Evolutionary conservation across 306 rosid genomes (phyloP).

Genomic region (Macrotyloma uniflorum): DNA sequence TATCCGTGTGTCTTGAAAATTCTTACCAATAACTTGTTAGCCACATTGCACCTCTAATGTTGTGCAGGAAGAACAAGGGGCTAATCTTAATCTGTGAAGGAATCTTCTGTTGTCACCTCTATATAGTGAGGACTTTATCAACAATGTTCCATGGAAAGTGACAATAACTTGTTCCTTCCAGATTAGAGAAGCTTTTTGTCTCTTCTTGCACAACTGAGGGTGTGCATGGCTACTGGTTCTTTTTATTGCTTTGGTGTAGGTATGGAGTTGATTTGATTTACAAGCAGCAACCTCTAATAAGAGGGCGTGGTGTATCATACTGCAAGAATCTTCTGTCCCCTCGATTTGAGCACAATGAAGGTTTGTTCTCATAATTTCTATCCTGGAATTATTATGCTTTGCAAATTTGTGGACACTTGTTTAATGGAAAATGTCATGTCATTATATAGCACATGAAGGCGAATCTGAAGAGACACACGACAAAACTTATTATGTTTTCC

Average conservation of each 20-base stretch:
- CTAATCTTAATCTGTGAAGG: slow-evolving; percentile 69
- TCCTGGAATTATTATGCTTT: slow-evolving; percentile 12
- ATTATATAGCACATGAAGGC: slow-evolving; percentile 60
- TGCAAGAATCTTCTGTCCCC: slow-evolving; percentile 98
- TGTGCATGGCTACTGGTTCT: slow-evolving; percentile 68
- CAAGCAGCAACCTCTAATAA: slow-evolving; percentile 89
- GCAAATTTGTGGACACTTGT: slow-evolving; percentile 18
- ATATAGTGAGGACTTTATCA: slow-evolving; percentile 42
- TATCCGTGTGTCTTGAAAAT: background rate
- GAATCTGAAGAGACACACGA: slow-evolving; percentile 85
- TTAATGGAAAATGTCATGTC: slow-evolving; percentile 36
- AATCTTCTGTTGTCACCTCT: slow-evolving; percentile 48
- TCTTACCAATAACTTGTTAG: slow-evolving; percentile 45
- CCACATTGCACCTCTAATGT: slow-evolving; percentile 56
- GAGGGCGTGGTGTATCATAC: slow-evolving; percentile 98
- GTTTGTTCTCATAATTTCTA: slow-evolving; percentile 50
- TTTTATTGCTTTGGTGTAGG: slow-evolving; percentile 53
- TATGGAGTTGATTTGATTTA: slow-evolving; percentile 89
- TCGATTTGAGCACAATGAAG: slow-evolving; percentile 87
- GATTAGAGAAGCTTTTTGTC: slow-evolving; percentile 67
- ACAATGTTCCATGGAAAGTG: slow-evolving; percentile 44
- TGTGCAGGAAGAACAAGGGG: slow-evolving; percentile 70
- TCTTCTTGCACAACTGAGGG: slow-evolving; percentile 72
- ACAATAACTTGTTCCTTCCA: slow-evolving; percentile 54
- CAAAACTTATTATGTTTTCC: slow-evolving; percentile 93